Evolutionary conservation across 2,329 filamentous ascomycete species (phyloP), one percentile per base, ranked within the genome.

Genomic region (Emergomyces pasteurianus): DNA sequence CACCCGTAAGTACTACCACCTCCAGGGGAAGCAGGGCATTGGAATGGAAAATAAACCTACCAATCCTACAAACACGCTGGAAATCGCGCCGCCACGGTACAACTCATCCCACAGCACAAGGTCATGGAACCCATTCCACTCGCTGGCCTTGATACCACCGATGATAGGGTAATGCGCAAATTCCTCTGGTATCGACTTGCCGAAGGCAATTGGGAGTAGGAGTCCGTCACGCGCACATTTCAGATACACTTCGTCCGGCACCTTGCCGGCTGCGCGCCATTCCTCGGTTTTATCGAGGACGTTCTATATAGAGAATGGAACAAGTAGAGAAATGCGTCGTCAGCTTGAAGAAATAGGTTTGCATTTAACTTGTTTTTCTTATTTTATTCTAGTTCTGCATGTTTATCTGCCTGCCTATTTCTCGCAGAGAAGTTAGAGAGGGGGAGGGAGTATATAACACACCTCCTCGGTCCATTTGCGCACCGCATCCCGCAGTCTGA

Each of bases 51-150:
- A n/a, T n/a, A 55, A 43, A 57, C 54, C 26, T 23, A 57, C 54
- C 54, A 57, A 43, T 8, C 54, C 54, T 1, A 57, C 54, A 26
- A 58, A 58, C 18, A 58, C n/a, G 36, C 56, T 47, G 6, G 42
- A 58, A 50, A 57, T 42, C 8, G 54, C 23, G n/a, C 34, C 46
- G 40, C 42, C 43, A 21, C 56, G 56, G 42, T 21, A 58, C n/a
- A 58, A 28, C 43, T 58, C 57, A 50, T 58, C 57, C 42, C 57
- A 49, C 57, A 58, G 8, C 42, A 58, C 57, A 36, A 58, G 16
- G 18, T 49, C 42, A 50, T 58, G 57, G 57, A 58, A 58, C 12
- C 42, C 46, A 28, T 58, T 38, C 57, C 57, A 58, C 46, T 58
- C 57, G 23, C 40, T 57, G 10, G 54, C 54, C 54, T 57, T 57